phyloP scores from a whole-genome alignment of 768 basidiomycete genomes.

The Pleurotus citrinopileatus region DNA sequence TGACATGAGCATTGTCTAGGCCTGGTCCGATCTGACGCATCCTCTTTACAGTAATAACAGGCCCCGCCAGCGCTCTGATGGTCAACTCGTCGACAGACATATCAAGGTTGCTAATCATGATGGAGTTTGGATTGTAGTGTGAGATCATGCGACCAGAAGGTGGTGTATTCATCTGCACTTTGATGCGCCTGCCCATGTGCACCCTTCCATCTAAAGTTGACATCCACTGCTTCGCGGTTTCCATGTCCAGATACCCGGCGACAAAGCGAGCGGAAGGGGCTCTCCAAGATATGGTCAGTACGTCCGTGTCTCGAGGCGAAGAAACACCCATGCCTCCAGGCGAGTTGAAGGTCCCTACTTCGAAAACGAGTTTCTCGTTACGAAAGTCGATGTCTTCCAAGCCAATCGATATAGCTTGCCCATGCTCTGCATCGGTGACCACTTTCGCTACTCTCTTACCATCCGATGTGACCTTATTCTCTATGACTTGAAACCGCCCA shows the following conservation, averaged over 20 bases:
- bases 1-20: conserved; percentile 20
- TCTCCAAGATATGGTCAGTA: conserved; percentile 50
- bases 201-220: conserved; percentile 31
- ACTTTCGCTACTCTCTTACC: conserved; percentile 34
- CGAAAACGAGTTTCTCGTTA: conserved; percentile 37
- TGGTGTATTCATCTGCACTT: conserved; percentile 36
- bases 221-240: conserved; percentile 31
- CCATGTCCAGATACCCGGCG: conserved; percentile 37
- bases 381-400: conserved; percentile 50
- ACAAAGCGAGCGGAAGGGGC: conserved; percentile 42
- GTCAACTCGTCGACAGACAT: conserved; percentile 18
- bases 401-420: conserved; percentile 35
- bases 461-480: conserved; percentile 21
- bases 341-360: conserved; percentile 35
- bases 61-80: conserved; percentile 29
- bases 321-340: conserved; percentile 40
- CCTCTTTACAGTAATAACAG: conserved; percentile 18
- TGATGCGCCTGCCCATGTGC: conserved; percentile 42
- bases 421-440: conserved; percentile 41
- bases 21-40: conserved; percentile 15
- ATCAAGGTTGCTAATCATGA: conserved; percentile 45
- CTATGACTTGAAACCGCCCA: conserved; percentile 29
- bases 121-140: conserved; percentile 26
- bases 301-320: conserved; percentile 28
- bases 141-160: conserved; percentile 27